phyloP scores from a whole-genome alignment of 305 asterid genomes.

The Solanum hybrid region DNA sequence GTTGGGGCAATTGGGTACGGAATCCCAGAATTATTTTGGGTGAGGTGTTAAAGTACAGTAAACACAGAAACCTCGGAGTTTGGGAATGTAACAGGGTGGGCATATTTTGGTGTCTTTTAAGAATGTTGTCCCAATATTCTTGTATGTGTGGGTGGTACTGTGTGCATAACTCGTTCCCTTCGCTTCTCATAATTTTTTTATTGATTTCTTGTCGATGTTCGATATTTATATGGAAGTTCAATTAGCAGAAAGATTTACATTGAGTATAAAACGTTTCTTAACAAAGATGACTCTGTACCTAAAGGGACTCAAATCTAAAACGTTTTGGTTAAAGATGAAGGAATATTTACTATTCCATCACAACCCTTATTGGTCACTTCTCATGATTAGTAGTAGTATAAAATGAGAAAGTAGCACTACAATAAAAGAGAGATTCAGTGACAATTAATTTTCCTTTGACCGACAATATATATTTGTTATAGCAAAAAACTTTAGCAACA shows the following conservation, averaged over 20 bases:
- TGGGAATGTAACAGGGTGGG: neutral
- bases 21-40: neutral
- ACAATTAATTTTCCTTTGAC: no score
- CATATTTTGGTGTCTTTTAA: slow-evolving; percentile 3
- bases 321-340: fast-evolving
- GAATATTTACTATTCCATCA: no score
- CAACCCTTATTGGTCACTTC: no score
- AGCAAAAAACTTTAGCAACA: no score
- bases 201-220: neutral
- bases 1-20: neutral
- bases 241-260: no score
- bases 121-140: neutral
- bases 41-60: neutral
- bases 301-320: no score
- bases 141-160: neutral
- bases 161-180: neutral
- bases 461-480: no score
- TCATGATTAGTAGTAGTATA: no score
- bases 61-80: neutral
- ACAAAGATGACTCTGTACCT: fast-evolving
- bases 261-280: no score
- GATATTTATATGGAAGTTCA: fast-evolving
- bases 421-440: no score
- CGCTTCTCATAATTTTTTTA: no score
- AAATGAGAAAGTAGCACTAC: no score